A percentile compares a stretch with the other conserved stretches of the same genome.
These are phyloP conservation scores for Scopulariopsis brevicaulis DNA, from an alignment of 2,329 filamentous ascomycete species.

Conservation along the genomic window DNA sequence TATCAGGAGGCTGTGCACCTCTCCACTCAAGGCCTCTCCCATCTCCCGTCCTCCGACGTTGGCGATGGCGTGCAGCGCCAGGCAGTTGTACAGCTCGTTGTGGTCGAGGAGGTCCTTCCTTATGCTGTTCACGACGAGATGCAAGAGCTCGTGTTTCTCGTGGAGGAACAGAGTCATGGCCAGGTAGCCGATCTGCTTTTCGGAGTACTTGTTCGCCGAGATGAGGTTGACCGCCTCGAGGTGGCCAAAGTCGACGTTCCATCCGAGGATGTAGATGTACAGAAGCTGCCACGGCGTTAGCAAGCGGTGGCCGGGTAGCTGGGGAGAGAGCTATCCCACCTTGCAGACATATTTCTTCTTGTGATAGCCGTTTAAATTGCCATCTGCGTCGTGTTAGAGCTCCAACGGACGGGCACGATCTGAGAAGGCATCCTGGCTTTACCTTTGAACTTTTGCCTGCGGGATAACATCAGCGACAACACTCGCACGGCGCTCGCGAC, in stretches of 20 bases:
- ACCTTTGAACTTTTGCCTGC: conserved; percentile 87
- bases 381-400: conserved; percentile 42
- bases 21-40: conserved; percentile 83
- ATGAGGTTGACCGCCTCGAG: conserved; percentile 97
- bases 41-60: conserved; percentile 96
- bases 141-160: conserved; percentile 90
- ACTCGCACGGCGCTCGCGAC: background rate
- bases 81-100: conserved; percentile 94
- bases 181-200: conserved; percentile 98
- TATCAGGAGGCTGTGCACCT: conserved; percentile 89
- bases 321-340: conserved; percentile 24
- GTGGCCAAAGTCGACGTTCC: conserved; percentile 98
- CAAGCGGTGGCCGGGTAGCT: background rate
- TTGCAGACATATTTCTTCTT: conserved; percentile 99
- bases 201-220: conserved; percentile 92
- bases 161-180: conserved; percentile 96
- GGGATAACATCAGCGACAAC: background rate
- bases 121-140: conserved; percentile 97
- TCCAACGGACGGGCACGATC: background rate
- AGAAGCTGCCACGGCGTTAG: conserved; percentile 44
- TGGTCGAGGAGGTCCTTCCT: conserved; percentile 89
- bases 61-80: conserved; percentile 93
- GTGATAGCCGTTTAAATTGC: conserved; percentile 87
- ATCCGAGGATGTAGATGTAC: conserved; percentile 98
- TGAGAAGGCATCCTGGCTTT: conserved; percentile 10